Percentiles rank a stretch among this genome's conserved stretches.
Evolutionary conservation across 202 grass and related monocot genomes (phyloP).

Genomic region (Hordeum pubiflorum): DNA sequence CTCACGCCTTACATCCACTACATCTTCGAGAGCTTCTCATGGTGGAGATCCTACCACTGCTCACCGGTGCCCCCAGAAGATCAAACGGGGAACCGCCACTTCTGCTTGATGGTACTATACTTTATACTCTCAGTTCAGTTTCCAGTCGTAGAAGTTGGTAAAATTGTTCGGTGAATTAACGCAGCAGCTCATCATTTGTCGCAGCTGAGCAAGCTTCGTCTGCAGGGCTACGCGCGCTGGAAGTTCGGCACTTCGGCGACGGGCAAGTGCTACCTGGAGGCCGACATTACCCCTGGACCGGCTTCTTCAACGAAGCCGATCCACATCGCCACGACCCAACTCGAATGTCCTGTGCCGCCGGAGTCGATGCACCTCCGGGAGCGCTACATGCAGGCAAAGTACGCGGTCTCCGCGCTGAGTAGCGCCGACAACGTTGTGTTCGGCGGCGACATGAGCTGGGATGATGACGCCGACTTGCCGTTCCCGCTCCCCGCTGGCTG

Average conservation of each 20-base stretch:
- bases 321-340: neutral
- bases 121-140: too few species aligned
- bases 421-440: neutral
- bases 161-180: too few species aligned
- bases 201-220: neutral
- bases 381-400: neutral
- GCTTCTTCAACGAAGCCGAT: neutral
- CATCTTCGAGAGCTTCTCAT: constrained; percentile 10
- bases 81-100: neutral
- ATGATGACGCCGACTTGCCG: neutral
- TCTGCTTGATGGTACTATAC: constrained; percentile 14
- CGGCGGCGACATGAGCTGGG: constrained; percentile 5
- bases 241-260: neutral
- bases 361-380: neutral
- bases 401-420: neutral
- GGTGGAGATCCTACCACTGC: constrained; percentile 1
- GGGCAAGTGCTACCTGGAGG: neutral
- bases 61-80: neutral
- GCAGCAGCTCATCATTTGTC: too few species aligned
- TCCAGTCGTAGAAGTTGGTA: too few species aligned
- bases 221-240: neutral
- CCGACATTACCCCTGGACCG: neutral
- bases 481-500: neutral
- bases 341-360: neutral
- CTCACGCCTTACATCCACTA: neutral